A percentile compares a stretch with the other conserved stretches of the same genome.
Conservation (phyloP, 2,329 filamentous ascomycete genomes). For the Chrysoporthe austroafricana region DNA sequence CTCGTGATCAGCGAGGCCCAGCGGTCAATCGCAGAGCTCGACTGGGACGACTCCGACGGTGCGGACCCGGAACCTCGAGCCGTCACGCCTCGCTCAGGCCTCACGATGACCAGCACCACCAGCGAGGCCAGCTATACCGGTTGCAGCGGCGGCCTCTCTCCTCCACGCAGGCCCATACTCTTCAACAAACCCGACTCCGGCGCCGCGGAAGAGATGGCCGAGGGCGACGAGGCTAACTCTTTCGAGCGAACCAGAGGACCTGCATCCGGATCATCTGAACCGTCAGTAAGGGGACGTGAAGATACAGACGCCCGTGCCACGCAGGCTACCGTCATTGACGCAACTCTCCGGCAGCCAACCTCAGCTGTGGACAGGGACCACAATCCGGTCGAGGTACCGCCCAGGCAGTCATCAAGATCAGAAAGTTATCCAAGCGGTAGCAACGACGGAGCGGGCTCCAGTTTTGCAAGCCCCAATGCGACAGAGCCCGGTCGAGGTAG, state of each 20-base stretch:
- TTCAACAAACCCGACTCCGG: constrained; percentile 5
- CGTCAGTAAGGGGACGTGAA: constrained; percentile 5
- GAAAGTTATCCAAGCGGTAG: background rate
- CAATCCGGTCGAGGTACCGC: constrained; percentile 6
- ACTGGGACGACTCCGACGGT: constrained; percentile 24
- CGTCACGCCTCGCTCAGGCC: constrained; percentile 2
- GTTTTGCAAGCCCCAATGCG: background rate
- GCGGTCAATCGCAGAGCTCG: constrained; percentile 16
- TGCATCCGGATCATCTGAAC: background rate
- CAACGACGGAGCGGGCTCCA: background rate
- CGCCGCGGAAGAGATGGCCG: constrained; percentile 5
- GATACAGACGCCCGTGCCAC: constrained; percentile 7
- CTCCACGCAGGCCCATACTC: constrained; percentile 13
- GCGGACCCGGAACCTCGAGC: constrained; percentile 13
- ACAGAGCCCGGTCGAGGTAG: background rate
- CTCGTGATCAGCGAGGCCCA: constrained; percentile 21
- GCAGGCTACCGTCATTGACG: background rate
- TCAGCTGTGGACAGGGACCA: background rate
- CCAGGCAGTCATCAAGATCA: constrained; percentile 22
- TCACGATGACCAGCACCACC: constrained; percentile 13
- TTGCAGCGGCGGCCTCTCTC: constrained; percentile 20
- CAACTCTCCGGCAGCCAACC: background rate
- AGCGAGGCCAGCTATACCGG: constrained; percentile 21
- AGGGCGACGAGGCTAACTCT: background rate
- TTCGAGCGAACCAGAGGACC: background rate